Evolutionary conservation across 345 rosid species (phyloP), one percentile per base, ranked within the genome.

Genomic region (Citrus maxima): DNA sequence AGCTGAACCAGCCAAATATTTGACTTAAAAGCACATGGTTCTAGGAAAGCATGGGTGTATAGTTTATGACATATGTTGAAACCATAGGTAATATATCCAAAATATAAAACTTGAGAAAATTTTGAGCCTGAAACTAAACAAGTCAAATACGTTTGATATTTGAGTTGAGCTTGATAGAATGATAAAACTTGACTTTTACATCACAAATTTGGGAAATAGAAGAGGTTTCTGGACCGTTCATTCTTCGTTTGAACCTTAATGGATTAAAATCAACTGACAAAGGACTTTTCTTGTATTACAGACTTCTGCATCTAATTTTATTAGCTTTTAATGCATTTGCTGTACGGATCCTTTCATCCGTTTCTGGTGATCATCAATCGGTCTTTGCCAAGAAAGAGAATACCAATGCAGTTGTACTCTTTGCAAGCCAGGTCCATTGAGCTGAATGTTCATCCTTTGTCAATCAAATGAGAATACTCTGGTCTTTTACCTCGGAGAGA

Each of bases 341-440:
- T 25, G 46, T 95, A 81, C 82, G 71, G 80, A 84, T 87, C 81
- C 83, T 90, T 64, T 85, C 95, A 51, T 75, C 86, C 67, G 79
- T 85, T 80, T 82, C 90, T 60, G 95, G 90, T 63, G 87, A 83
- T 73, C 65, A 70, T 76, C 86, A 76, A 60, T 89, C 92, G 37
- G 79, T 81, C 78, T 91, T 88, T 74, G 76, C 89, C 40, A 82
- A 84, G 85, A 86, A 90, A 87, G 94, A 87, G 84, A 95, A 95
- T 83, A 85, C 82, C 35, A 76, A 60, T 40, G 98, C 97, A 70
- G 89, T 87, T 61, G 72, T 93, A 75, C 91, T 95, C 35, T 93
- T 92, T 59, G 86, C 98, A 75, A 95, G 98, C 86, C 98, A 95
- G 97, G 96, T 86, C 24, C 8, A 24, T 30, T 42, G 12, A 34